phyloP scores from a whole-genome alignment of 495 filamentous ascomycete genomes.

The Neurospora terricola region DNA sequence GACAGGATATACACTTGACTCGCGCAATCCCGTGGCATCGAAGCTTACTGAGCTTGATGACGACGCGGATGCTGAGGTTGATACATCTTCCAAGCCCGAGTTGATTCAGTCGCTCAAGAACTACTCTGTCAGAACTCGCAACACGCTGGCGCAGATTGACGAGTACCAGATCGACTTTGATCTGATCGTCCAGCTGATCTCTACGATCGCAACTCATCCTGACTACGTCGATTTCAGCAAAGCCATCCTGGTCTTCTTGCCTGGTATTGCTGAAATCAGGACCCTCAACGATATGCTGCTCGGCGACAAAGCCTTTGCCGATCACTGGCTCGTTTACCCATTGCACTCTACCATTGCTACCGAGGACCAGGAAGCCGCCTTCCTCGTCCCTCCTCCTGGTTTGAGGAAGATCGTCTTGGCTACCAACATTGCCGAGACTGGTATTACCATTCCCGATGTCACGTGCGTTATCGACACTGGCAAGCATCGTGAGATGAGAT shows the following conservation, averaged over 20 bases:
- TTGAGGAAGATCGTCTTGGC: conserved; percentile 85
- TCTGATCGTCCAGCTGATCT: conserved; percentile 64
- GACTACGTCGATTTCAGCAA: conserved; percentile 64
- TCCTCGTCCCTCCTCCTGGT: conserved; percentile 70
- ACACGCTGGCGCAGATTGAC: conserved; percentile 63
- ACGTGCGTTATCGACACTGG: conserved; percentile 92
- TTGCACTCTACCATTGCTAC: conserved; percentile 93
- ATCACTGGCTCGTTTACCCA: conserved; percentile 68
- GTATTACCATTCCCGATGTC: conserved; percentile 93
- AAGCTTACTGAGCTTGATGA: conserved; percentile 45
- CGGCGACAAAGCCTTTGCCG: conserved; percentile 57
- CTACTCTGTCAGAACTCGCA: conserved; percentile 66
- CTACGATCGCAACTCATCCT: conserved; percentile 57
- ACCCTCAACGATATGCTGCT: conserved; percentile 73
- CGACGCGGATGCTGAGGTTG: conserved; percentile 40
- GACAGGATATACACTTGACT: conserved; percentile 58
- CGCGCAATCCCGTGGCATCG: conserved; percentile 27
- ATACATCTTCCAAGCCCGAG: conserved; percentile 37
- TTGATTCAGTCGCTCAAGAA: conserved; percentile 45
- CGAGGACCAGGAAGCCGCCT: conserved; percentile 89
- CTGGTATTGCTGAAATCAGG: conserved; percentile 88
- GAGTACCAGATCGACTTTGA: conserved; percentile 82
- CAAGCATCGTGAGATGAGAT: conserved; percentile 93
- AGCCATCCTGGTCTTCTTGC: conserved; percentile 87
- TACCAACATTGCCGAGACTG: conserved; percentile 95